Evolutionary conservation across 192 early-diverging fungal genomes (phyloP), one percentile per base, ranked within the genome.

Genomic region (Dissophora ornata): DNA sequence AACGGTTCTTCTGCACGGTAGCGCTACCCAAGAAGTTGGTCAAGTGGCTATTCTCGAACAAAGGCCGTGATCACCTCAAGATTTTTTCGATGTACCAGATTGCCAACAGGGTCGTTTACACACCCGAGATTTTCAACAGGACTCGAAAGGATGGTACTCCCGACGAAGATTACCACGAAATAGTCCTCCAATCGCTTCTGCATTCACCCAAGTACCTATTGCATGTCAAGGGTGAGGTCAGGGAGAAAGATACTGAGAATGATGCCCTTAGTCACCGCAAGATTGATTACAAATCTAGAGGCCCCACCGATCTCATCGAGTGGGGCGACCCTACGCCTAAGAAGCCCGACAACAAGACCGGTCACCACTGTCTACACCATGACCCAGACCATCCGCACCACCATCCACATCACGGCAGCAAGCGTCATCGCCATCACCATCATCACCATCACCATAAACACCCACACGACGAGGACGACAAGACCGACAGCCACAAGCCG

Each of bases 1-100:
- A 12, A 26, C 28, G 10, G 28, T 2, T n/a, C 4, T 34, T 1
- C 3, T 21, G 33, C 32, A 5, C 22, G 22, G 2, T 4, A 74
- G 71, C 55, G 11, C 26, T 74, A 0, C 55, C 71, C 0, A 60
- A 64, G 48, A 54, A 59, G 41, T 29, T 66, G 6, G 21, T 44
- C 24, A 53, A 66, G 32, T 74, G 44, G 48, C 16, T 74, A 7
- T 74, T 74, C 44, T 59, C 62, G 0, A 40, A 66, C 56, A 25
- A 22, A 2, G 71, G 62, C 41, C 62, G 62, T 7, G 71, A 66
- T 22, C 62, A 74, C 41, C 57, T 74, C 41, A 74, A 74, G 57
- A 65, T 74, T 42, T 36, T 74, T n/a, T 28, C 42, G 0, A 51
- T 74, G 55, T 74, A 66, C 32, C 71, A 65, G 41, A 30, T 73